Base-by-base conservation (phyloP, 73 alveolate species). In the Paramecium primaurelia region DNA sequence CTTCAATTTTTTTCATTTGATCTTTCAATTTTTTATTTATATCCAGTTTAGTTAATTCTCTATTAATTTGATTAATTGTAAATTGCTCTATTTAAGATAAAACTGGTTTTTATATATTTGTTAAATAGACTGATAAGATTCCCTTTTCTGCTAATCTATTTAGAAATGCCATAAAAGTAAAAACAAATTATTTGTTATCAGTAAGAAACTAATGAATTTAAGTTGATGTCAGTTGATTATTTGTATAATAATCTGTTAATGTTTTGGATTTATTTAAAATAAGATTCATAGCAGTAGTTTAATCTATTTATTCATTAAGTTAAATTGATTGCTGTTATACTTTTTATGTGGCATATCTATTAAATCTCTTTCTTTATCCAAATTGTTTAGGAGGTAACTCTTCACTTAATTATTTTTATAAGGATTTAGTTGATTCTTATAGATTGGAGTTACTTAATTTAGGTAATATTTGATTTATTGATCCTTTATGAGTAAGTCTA, bases 321-420 rank as follows among this genome's bases (percentile, higher is more conserved):
- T 34, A 42, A 37, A 42, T 16, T 18, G 36, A 20, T 28, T 75
- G 18, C 47, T 34, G 59, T 42, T 75, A 38, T 75, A 36, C 38
- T n/a, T 75, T 75, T 38, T 36, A 38, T 16, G 88, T 38, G 38
- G 88, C 60, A 75, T 75, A 75, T 75, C 88, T 75, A 36, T 75
- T 36, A 14, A 26, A 75, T 37, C 58, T 20, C 11, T 42, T 38
- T 38, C 60, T 75, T 42, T 30, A 22, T 30, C 60, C 38, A 12
- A 36, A 38, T 42, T 75, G 6, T 14, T 36, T 44, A 11, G 30
- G 18, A n/a, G 58, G 47, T 6, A 38, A 42, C 34, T 75, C 88
- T 6, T 75, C 88, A 36, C 25, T 45, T 16, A 8, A 1, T 80
- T 80, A 30, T 20, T 42, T 75, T 42, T 75, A 36, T 16, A 42